Evolutionary conservation across 2,329 filamentous ascomycete species (phyloP).

Genomic region (Cryphonectria naterciae): DNA sequence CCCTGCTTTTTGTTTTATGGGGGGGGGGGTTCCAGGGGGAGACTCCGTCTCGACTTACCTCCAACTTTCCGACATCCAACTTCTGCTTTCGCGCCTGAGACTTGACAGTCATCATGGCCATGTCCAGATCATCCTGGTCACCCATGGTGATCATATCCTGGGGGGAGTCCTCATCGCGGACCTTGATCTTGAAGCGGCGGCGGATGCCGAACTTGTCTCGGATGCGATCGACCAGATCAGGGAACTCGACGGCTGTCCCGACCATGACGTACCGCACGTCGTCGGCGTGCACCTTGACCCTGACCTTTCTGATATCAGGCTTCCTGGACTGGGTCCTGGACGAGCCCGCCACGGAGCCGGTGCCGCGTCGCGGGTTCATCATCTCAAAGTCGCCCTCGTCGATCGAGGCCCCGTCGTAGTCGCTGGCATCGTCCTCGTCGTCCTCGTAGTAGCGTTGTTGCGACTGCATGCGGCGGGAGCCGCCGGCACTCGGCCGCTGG

Average conservation of each 20-base stretch:
- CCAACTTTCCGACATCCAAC: slow-evolving; percentile 88
- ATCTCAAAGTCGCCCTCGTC: slow-evolving; percentile 84
- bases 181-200: slow-evolving; percentile 84
- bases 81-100: slow-evolving; percentile 72
- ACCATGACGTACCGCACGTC: slow-evolving; percentile 95
- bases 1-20: too few relatives aligned
- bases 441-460: slow-evolving; percentile 75
- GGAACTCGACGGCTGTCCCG: slow-evolving; percentile 70
- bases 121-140: slow-evolving; percentile 93
- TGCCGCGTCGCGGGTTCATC: slow-evolving; percentile 56
- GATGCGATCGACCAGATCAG: slow-evolving; percentile 77
- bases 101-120: slow-evolving; percentile 75
- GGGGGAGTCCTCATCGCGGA: slow-evolving; percentile 76
- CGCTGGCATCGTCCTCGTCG: slow-evolving; percentile 75
- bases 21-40: too few relatives aligned
- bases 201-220: slow-evolving; percentile 83
- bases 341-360: slow-evolving; percentile 51
- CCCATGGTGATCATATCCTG: slow-evolving; percentile 97
- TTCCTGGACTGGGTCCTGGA: slow-evolving; percentile 60
- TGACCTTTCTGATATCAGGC: slow-evolving; percentile 75
- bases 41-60: slow-evolving; percentile 64
- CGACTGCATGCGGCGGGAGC: slow-evolving; percentile 36
- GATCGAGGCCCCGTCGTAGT: slow-evolving; percentile 70
- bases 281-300: slow-evolving; percentile 88
- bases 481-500: slow-evolving; percentile 35